These are phyloP conservation scores for Gentiana dahurica DNA, from an alignment of 257 asterid genomes.

Conservation along the genomic window DNA sequence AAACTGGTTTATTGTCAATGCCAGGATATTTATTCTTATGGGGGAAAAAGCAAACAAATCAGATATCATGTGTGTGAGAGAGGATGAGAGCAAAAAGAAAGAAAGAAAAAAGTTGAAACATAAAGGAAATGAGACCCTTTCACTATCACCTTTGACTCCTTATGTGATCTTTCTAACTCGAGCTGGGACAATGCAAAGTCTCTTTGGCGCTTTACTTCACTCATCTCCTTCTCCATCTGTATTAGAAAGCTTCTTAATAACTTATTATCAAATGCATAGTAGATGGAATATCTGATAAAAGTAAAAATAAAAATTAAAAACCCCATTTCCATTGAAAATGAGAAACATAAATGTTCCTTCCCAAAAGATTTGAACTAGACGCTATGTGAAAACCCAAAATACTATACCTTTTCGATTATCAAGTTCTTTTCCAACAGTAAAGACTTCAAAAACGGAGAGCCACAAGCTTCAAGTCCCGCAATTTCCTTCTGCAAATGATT, in stretches of 20 bases:
- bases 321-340: background rate
- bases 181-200: slow-evolving; percentile 78
- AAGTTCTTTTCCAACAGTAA: slow-evolving; percentile 66
- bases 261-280: too few relatives aligned
- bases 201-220: slow-evolving; percentile 77
- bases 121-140: background rate
- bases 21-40: background rate
- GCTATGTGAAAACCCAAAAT: background rate
- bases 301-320: too few relatives aligned
- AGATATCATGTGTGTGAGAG: too few relatives aligned
- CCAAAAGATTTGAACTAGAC: background rate
- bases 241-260: slow-evolving; percentile 12
- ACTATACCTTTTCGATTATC: slow-evolving; percentile 76
- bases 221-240: slow-evolving; percentile 90
- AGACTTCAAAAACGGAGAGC: slow-evolving; percentile 50
- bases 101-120: background rate
- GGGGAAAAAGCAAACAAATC: too few relatives aligned
- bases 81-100: too few relatives aligned
- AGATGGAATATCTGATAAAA: too few relatives aligned
- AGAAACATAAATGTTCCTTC: background rate
- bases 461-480: slow-evolving; percentile 74
- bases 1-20: background rate
- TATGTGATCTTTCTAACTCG: slow-evolving; percentile 57
- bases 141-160: slow-evolving; percentile 53
- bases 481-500: slow-evolving; percentile 84